phyloP scores from a whole-genome alignment of 148 eudicot species.

The Heliamphora exappendiculata region DNA sequence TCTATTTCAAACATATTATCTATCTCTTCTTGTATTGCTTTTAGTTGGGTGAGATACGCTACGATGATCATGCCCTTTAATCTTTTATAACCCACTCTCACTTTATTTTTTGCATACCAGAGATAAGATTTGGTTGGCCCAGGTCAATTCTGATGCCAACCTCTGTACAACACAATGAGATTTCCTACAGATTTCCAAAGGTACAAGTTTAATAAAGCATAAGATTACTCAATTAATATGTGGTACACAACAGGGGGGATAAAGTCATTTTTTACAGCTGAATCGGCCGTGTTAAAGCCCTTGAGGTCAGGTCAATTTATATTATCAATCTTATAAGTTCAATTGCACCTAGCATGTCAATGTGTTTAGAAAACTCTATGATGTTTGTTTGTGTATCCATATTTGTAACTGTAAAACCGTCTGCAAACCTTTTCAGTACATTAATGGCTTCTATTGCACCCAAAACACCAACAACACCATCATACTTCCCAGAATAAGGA shows the following conservation, averaged over 20 bases:
- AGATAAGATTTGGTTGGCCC: neutral
- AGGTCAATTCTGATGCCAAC: neutral
- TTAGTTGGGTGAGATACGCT: neutral
- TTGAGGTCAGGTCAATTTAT: neutral
- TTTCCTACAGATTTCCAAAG: neutral
- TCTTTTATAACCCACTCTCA: neutral
- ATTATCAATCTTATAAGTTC: neutral
- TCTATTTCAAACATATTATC: neutral
- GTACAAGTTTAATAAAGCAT: neutral
- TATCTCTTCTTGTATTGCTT: neutral
- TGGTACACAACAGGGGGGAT: neutral
- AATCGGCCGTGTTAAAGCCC: neutral
- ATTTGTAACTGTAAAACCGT: neutral
- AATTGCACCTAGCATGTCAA: neutral
- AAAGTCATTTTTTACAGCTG: neutral
- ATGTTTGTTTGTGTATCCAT: neutral
- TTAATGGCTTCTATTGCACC: slow-evolving; percentile 95
- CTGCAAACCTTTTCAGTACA: slow-evolving; percentile 58
- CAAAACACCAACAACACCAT: slow-evolving; percentile 93
- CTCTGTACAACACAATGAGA: neutral
- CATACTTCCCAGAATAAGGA: slow-evolving; percentile 96
- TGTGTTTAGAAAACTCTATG: neutral
- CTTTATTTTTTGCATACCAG: neutral
- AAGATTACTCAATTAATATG: neutral
- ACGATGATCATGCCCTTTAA: neutral